Conservation (phyloP, 2,329 filamentous ascomycete species). For the Penicillium brevicompactum region DNA sequence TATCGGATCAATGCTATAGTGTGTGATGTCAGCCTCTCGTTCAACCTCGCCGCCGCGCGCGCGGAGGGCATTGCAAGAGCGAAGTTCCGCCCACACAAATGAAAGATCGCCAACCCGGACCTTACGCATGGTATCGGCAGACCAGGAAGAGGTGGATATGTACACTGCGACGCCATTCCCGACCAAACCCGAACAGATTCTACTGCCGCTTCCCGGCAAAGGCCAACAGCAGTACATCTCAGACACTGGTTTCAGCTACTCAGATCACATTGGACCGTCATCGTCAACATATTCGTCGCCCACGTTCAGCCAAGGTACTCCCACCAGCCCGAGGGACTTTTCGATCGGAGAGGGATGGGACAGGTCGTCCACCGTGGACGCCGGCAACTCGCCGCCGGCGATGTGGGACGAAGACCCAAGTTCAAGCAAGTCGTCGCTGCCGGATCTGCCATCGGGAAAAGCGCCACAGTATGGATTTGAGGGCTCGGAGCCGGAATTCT, state of each 20-base stretch:
- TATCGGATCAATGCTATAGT: slow-evolving; percentile 31
- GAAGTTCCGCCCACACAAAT: slow-evolving; percentile 49
- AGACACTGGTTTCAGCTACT: slow-evolving; percentile 35
- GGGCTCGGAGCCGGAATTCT: slow-evolving; percentile 28
- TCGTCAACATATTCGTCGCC: slow-evolving; percentile 32
- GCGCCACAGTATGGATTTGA: slow-evolving; percentile 22
- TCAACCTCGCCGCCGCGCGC: slow-evolving; percentile 37
- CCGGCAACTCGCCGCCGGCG: slow-evolving; percentile 38
- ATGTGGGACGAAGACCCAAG: slow-evolving; percentile 42
- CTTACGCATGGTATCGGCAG: slow-evolving; percentile 34
- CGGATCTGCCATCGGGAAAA: slow-evolving; percentile 27
- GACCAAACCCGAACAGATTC: slow-evolving; percentile 50
- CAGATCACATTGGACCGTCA: slow-evolving; percentile 30
- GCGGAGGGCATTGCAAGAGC: slow-evolving; percentile 50
- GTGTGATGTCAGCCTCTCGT: slow-evolving; percentile 35
- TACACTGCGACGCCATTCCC: slow-evolving; percentile 49
- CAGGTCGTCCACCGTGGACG: slow-evolving; percentile 39
- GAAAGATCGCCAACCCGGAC: slow-evolving; percentile 41
- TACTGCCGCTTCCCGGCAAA: slow-evolving; percentile 44
- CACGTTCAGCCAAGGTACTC: slow-evolving; percentile 26
- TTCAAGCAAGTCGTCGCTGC: slow-evolving; percentile 41
- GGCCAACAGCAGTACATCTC: slow-evolving; percentile 37
- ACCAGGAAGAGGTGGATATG: slow-evolving; percentile 39
- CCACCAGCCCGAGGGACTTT: slow-evolving; percentile 30
- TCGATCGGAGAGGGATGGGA: slow-evolving; percentile 38